Base-by-base conservation (phyloP, 2,329 filamentous ascomycete genomes). In the Fusarium pseudocircinatum region DNA sequence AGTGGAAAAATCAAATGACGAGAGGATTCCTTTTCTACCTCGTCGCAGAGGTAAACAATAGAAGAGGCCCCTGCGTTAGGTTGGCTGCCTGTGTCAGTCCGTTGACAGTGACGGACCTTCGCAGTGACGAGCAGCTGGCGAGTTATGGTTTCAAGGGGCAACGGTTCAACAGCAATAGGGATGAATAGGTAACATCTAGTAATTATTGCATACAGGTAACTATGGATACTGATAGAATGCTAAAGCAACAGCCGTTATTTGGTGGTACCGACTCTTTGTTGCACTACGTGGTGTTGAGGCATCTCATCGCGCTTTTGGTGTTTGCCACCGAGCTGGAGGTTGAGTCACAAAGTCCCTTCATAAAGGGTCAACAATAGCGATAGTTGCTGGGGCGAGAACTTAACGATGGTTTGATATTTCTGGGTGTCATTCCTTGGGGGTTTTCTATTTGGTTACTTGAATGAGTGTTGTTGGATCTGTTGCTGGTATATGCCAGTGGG, bases 71-170 rank as follows among this genome's bases (percentile, higher is more conserved):
- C 42, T 37, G 42, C 49, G 28, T 34, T n/a, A 43, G 40, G 56
- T 66, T 22, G 46, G 58, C 49, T 58, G 39, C 18, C 47, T n/a
- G 50, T 57, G 53, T 32, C 60, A 69, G 53, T 62, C n/a, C 14
- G 43, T 39, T 46, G 32, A 12, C 60, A 24, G 54, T 66, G 32
- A 28, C 42, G 20, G 54, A 49, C 68, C 57, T 56, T 40, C 56
- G 24, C 69, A 69, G 66, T 64, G 63, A 42, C 47, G 42, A 54
- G 70, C 68, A 37, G 65, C 63, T 63, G 54, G 34, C 47, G 36
- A 56, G 43, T n/a, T 59, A 34, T 64, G 42, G 63, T 74, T 65
- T 63, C 59, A 64, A 72, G 67, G 71, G 70, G 71, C 67, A 74
- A 72, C 71, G 30, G 57, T 58, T 69, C 14, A 50, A 58, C 49